Conservation (phyloP, 163 green algal genomes). For the Scenedesmus sp. region DNA sequence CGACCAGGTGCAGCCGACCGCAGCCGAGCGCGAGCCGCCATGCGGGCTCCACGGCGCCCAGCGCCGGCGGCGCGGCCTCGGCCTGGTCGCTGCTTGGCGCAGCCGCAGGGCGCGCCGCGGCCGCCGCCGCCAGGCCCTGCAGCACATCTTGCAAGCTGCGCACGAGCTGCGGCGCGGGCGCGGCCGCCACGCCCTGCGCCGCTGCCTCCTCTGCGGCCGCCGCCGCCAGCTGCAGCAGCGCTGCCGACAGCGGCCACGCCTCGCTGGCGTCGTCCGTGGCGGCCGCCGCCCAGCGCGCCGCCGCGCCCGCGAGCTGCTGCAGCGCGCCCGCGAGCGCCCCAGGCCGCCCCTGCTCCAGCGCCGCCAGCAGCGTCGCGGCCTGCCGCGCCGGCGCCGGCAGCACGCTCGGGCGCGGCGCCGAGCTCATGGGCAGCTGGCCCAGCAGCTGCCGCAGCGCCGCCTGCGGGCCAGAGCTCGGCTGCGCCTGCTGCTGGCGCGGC, state of each 20-base stretch:
- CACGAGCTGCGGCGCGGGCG: conserved; percentile 4
- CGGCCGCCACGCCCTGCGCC: neutral
- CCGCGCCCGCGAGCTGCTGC: neutral
- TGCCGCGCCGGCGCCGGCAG: neutral
- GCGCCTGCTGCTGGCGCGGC: neutral
- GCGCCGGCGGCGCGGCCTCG: neutral
- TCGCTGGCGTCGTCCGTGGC: neutral
- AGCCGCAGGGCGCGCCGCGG: neutral
- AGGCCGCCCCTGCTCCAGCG: neutral
- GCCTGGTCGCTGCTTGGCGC: neutral
- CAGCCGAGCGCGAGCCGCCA: neutral
- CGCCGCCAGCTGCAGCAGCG: neutral
- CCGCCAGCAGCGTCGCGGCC: neutral
- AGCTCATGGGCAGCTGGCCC: neutral
- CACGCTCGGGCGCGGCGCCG: neutral
- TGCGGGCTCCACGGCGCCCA: neutral
- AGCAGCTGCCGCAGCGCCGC: neutral
- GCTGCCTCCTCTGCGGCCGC: conserved; percentile 2
- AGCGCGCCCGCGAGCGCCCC: neutral
- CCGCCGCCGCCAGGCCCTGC: neutral
- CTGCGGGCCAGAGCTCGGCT: neutral
- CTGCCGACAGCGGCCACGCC: neutral
- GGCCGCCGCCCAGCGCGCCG: neutral
- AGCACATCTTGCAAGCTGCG: neutral
- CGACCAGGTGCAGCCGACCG: neutral